Evolutionary conservation across 331 rosid species (phyloP), one percentile per base, ranked within the genome.

Genomic region (Dryas integrifolia): DNA sequence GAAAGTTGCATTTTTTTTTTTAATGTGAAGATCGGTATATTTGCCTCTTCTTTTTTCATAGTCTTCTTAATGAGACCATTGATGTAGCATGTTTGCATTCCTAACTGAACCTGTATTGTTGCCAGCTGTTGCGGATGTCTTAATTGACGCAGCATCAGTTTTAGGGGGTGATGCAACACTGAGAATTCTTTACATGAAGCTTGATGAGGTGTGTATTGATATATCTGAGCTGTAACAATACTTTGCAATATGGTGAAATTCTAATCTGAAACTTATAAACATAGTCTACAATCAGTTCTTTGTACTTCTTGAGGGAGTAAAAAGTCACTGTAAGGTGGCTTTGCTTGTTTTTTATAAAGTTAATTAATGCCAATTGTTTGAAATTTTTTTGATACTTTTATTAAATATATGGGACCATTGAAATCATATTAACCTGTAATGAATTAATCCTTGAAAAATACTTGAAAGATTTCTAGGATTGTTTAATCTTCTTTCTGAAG

Each of bases 41-140:
- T 63, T 72, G 35, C 55, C 24, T 65, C 16, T 51, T 30, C 30
- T 30, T 69, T 30, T 52, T 9, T 48, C 15, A 58, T 58, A 58
- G 67, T 65, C 41, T 41, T 78, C 66, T 65, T 60, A 58, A 60
- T 45, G 70, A 50, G 45, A 84, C 61, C 48, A 68, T 26, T 75
- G 56, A 4, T 67, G 39, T 75, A 65, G 45, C 60, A 64, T 74
- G 74, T 76, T 64, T 57, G 39, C 58, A 73, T 63, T 67, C 48
- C 82, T 76, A 73, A 73, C 75, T 47, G 63, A 58, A 75, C 79
- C 71, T 81, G 67, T 63, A 5, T 62, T 88, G 76, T 87, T 82
- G 51, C 83, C 88, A 95, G 99, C 99, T 68, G 96, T 92, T 86
- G 98, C 99, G 13, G 99, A 95, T 87, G 98, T 92, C 77, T 87